Evolutionary conservation across 2,329 filamentous ascomycete genomes (phyloP), one percentile per base, ranked within the genome.

Genomic region (Monosporascus sp.): DNA sequence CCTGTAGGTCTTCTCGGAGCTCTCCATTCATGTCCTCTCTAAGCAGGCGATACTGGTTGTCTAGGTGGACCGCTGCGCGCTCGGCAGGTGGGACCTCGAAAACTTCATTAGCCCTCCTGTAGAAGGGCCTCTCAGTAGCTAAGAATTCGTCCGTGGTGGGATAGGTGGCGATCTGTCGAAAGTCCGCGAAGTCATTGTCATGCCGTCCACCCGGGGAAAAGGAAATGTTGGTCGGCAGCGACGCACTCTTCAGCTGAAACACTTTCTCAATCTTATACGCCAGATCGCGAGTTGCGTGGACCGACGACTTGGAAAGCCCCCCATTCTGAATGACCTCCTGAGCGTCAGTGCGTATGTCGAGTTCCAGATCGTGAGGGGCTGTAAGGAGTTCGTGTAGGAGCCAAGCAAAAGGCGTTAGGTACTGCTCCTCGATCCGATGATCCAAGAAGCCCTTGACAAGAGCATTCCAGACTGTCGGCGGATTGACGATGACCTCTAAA

Each of bases 11-110:
- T 7, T 84, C 79, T 1, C 83, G 78, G 1, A 91, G 70, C 56
- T 87, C 85, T 0, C 74, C 80, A 0, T 91, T 67, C 76, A 90
- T 84, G 57, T 91, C 87, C 58, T 91, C 86, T 2, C 87, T 72
- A 0, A 90, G 71, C 0, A 91, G 75, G 0, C 87, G 83, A 58
- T 87, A 91, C 52, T 90, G 84, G 61, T 86, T 88, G 61, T 90
- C 87, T 0, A 88, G 65, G 63, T 90, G 84, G 0, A 71, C 65
- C 0, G 68, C 67, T 0, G 76, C 66, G 1, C 81, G 74, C 0
- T 64, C 60, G 1, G 71, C 54, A 11, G 62, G 22, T 1, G 71
- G 54, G 0, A 67, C 57, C 2, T 80, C 66, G 2, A 71, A 66
- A 0, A 87, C 69, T 3, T 80, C 79, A 4, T 75, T 70, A 0